Conservation (phyloP, 2,329 filamentous ascomycete species). For the Fusarium clavum region DNA sequence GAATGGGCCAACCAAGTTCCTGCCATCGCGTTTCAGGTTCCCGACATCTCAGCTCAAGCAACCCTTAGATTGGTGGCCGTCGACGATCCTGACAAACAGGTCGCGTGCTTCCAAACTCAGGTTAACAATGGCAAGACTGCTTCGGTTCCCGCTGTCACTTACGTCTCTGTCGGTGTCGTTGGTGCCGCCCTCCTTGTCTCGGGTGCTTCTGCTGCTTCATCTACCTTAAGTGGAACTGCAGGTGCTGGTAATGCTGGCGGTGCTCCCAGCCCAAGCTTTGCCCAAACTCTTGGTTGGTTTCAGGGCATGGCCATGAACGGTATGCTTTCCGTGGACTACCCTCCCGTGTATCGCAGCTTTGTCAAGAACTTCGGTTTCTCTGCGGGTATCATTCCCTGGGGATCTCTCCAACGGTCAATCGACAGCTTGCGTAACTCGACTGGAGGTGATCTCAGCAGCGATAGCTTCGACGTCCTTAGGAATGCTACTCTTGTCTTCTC, state of each 20-base stretch:
- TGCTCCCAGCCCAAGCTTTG: slow-evolving; percentile 83
- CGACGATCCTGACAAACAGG: slow-evolving; percentile 64
- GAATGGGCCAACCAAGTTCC: slow-evolving; percentile 82
- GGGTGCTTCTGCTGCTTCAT: slow-evolving; percentile 75
- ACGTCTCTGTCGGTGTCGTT: slow-evolving; percentile 84
- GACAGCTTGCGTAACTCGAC: slow-evolving; percentile 84
- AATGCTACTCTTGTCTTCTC: slow-evolving; percentile 81
- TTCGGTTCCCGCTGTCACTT: slow-evolving; percentile 79
- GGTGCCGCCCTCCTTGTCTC: slow-evolving; percentile 83
- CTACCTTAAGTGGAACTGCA: slow-evolving; percentile 65
- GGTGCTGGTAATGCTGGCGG: slow-evolving; percentile 67
- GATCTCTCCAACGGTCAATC: slow-evolving; percentile 81
- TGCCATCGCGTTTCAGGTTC: slow-evolving; percentile 87
- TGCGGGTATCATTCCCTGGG: slow-evolving; percentile 85
- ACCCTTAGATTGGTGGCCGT: slow-evolving; percentile 78
- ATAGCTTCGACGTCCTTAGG: slow-evolving; percentile 78
- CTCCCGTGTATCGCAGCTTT: slow-evolving; percentile 88
- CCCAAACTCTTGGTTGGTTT: slow-evolving; percentile 88
- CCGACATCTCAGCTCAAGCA: slow-evolving; percentile 88
- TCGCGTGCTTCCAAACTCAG: slow-evolving; percentile 85
- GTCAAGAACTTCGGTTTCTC: slow-evolving; percentile 95
- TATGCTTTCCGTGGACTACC: slow-evolving; percentile 93
- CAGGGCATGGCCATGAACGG: slow-evolving; percentile 95
- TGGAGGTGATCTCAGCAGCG: slow-evolving; percentile 86
- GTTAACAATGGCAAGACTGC: slow-evolving; percentile 91